Evolutionary conservation across 257 asterid genomes (phyloP).

Genomic region (Plectranthus barbatus): DNA sequence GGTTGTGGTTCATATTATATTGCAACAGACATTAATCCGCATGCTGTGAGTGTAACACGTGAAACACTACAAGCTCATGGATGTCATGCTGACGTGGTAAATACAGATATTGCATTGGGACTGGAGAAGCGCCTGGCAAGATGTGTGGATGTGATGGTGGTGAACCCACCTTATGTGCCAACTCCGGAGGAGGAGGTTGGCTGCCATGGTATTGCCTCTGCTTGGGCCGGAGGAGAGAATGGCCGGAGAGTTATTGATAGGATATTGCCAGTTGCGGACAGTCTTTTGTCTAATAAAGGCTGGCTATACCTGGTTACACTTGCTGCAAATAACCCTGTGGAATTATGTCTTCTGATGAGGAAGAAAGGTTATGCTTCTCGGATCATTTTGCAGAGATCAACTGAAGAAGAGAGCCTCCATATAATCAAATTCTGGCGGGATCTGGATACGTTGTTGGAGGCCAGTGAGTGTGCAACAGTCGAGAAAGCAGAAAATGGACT

Average conservation of each 20-base stretch:
- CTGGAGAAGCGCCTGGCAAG: constrained; percentile 49
- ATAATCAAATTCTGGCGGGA: constrained; percentile 89
- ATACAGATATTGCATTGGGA: constrained; percentile 65
- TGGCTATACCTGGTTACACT: constrained; percentile 82
- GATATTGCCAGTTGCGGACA: constrained; percentile 76
- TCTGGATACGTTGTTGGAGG: constrained; percentile 37
- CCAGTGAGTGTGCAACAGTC: constrained; percentile 14
- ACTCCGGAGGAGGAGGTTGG: constrained; percentile 98
- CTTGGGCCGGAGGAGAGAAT: constrained; percentile 97
- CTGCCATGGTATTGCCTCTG: constrained; percentile 55
- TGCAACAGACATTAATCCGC: constrained; percentile 85
- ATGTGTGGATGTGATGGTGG: constrained; percentile 78
- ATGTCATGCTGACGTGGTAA: constrained; percentile 60
- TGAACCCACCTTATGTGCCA: constrained; percentile 97
- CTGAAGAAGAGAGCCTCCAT: constrained; percentile 91
- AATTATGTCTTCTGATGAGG: constrained; percentile 72
- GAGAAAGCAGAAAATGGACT: constrained; percentile 20
- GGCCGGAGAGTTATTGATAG: constrained; percentile 75
- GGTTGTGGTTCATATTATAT: constrained; percentile 31
- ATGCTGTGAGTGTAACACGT: constrained; percentile 54
- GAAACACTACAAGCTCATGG: constrained; percentile 72
- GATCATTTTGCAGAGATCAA: constrained; percentile 71
- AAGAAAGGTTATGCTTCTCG: constrained; percentile 77
- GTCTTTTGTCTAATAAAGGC: constrained; percentile 72
- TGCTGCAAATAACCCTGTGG: constrained; percentile 60